A percentile compares a stretch with the other conserved stretches of the same genome.
These are phyloP conservation scores for Terfezia claveryi DNA, from an alignment of 495 filamentous ascomycete species.

Conservation along the genomic window DNA sequence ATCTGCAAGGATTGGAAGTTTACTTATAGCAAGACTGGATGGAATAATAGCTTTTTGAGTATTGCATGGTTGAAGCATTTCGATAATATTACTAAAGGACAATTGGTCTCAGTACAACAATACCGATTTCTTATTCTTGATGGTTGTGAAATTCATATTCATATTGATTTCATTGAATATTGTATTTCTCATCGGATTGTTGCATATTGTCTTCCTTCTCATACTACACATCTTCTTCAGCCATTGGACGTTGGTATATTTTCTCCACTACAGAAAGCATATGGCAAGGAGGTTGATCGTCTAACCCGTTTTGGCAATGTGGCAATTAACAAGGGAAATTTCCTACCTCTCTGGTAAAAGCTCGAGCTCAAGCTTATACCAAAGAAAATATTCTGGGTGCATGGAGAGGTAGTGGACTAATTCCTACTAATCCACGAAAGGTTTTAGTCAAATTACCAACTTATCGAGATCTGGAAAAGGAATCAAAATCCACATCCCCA, in stretches of 20 bases:
- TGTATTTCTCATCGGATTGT: slow-evolving; percentile 4
- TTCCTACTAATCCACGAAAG: neutral
- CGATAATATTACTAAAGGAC: slow-evolving; percentile 3
- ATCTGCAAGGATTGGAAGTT: neutral
- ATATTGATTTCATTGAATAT: slow-evolving; percentile 6
- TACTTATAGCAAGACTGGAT: slow-evolving; percentile 9
- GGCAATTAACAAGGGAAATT: neutral
- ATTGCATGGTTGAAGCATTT: slow-evolving; percentile 14
- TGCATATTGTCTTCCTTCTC: slow-evolving; percentile 4
- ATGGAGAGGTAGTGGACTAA: neutral
- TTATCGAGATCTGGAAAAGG: too few species aligned
- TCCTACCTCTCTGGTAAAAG: neutral
- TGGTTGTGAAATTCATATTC: slow-evolving; percentile 5
- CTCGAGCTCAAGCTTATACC: neutral
- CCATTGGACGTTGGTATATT: slow-evolving; percentile 5
- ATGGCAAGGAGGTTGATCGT: slow-evolving; percentile 4
- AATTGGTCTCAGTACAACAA: neutral
- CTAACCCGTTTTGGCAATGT: neutral
- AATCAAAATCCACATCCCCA: too few species aligned
- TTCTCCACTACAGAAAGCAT: neutral
- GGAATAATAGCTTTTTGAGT: slow-evolving; percentile 12
- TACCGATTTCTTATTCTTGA: slow-evolving; percentile 3
- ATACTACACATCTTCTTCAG: slow-evolving; percentile 6
- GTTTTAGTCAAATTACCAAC: neutral
- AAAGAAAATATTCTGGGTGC: neutral